Evolutionary conservation across 257 asterid genomes (phyloP), one percentile per base, ranked within the genome.

Genomic region (Misopates orontium): DNA sequence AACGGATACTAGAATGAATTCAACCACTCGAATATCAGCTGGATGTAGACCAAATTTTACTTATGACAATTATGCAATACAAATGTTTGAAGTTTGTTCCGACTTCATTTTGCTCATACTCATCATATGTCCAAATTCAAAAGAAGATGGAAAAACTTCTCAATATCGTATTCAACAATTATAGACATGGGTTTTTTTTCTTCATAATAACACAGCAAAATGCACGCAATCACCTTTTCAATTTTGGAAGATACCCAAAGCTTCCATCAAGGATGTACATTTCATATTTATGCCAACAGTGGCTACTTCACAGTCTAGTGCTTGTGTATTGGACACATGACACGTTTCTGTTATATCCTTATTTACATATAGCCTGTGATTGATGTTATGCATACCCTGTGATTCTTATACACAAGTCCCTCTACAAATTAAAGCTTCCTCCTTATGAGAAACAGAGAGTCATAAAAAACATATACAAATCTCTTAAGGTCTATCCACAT

Each of bases 1-100:
- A 64, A 41, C 36, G n/a, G 19, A 21, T 2, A 22, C 22, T 41
- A 31, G 42, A 63, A 39, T 28, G 49, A 8, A 3, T 53, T 59
- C 31, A 41, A 71, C 39, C 55, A 67, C 64, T 18, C 44, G 18
- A 41, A 48, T 40, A 76, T 25, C 61, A 66, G 39, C 32, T 32
- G 67, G 25, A 21, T 41, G 50, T 50, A 20, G 20, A 39, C 56
- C 24, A 50, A 56, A 8, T 1, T 24, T 17, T 16, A 24, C 1
- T 1, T 17, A 18, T 25, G 18, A 57, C 41, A 62, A 56, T 49
- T 56, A 36, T 36, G 66, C 57, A 63, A 23, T 42, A 58, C 44
- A 44, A 41, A 44, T 23, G 12, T 13, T 11, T 23, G 69, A 53
- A 41, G 32, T 31, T 54, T 14, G 56, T 56, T 53, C 1, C 18